Evolutionary conservation across 768 basidiomycete species (phyloP), one percentile per base, ranked within the genome.

Genomic region (Suillus ampliporus): DNA sequence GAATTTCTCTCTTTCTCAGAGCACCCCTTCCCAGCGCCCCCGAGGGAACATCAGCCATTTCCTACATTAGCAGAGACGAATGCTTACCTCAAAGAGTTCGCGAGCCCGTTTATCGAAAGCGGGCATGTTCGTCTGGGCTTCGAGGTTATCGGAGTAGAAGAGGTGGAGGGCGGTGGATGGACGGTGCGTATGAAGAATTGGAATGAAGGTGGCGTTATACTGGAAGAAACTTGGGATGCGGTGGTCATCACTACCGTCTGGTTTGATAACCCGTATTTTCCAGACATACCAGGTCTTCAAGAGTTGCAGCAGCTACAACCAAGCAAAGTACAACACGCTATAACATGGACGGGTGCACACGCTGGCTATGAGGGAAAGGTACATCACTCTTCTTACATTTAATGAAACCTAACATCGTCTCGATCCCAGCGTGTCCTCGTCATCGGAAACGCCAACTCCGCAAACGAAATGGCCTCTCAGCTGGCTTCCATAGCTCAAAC

Each of bases 391-490:
- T 13, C 8, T 40, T 13, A 37, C 26, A 37, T 43, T 1, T 11
- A 7, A 31, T 9, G 37, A 35, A 5, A 19, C 38, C 53, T 40
- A 26, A 56, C 11, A 31, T 31, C 23, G 1, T 37, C 23, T n/a
- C 26, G 17, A 21, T 23, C 3, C 51, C 51, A 86, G 84, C 78
- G 78, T 19, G 74, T 79, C 23, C 74, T 84, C 1, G 76, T 86
- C 11, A 69, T 85, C 4, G 84, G 81, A 13, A 85, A 84, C 26
- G 84, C 81, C 21, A 83, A 84, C 56, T 85, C 84, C 2, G 76
- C 78, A 40, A 86, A 86, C 65, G 84, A 86, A 54, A 81, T 85
- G 43, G 81, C 82, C 1, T 78, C 80, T 1, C 83, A 84, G 40
- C 74, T 85, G 0, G 77, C 76, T 0, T 61, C 76, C 0, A 70